Base-by-base conservation (phyloP, 2,329 filamentous ascomycete species). In the Exophiala bonariae region DNA sequence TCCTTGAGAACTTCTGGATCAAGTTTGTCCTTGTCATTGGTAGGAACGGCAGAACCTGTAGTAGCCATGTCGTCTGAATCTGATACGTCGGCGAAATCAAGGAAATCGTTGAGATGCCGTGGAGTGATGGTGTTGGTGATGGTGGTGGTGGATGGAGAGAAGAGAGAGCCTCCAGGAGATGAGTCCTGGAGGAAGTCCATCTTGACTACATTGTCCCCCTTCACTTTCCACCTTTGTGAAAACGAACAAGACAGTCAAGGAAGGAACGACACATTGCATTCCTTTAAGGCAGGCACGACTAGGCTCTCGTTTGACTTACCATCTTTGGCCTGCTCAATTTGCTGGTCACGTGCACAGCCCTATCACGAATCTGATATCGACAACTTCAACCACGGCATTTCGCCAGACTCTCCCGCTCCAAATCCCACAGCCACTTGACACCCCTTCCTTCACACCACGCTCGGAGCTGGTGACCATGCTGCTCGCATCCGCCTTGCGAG, bases 1-100 rank as follows among this genome's bases (percentile, higher is more conserved):
- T 59, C 44, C 32, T 54, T 45, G 32, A 53, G 52, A 18, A 60
- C 51, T 39, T 57, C 47, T 18, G 55, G 53, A 42, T 56, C 35
- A 18, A 59, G 48, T 41, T 52, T 57, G 44, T 55, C 55, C 31
- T 57, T 57, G 38, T 53, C 49, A 30, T 41, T 52, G 32, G 32
- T 39, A 34, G 44, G 20, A 23, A 46, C 34, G 18, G 45, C 34
- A 31, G 33, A 30, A 35, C 22, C 30, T 20, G 23, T 46, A 19
- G 32, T 46, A 19, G 45, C 32, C 49, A 52, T 52, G 36, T 49
- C 48, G 49, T 55, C 52, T n/a, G 40, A 47, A 16, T 55, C 48
- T 33, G 45, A 33, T 6, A 31, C 30, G 30, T 41, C 36, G 18
- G 22, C 35, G 36, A 44, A 32, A n/a, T 53, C 42, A 31, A 14